Evolutionary conservation across 2,329 filamentous ascomycete genomes (phyloP).

Genomic region (Monosporascus sp.): DNA sequence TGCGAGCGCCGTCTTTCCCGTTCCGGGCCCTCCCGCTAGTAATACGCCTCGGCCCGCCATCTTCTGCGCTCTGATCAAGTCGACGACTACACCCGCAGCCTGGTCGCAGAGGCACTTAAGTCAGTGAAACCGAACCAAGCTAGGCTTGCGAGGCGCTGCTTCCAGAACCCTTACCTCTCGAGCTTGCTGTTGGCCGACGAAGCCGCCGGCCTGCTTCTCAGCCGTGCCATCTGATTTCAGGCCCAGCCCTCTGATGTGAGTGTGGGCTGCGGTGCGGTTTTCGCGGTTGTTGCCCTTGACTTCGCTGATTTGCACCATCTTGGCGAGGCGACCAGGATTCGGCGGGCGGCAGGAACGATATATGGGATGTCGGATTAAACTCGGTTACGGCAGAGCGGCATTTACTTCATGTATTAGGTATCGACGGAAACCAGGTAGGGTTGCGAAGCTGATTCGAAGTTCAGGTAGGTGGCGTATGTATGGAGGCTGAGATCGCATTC

Average conservation of each 20-base stretch:
- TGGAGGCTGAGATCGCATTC: conserved; percentile 10
- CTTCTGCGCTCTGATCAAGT: conserved; percentile 92
- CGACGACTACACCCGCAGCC: conserved; percentile 94
- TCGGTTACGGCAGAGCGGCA: too few species aligned
- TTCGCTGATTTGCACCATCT: conserved; percentile 87
- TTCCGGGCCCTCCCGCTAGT: conserved; percentile 89
- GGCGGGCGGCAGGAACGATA: not conserved
- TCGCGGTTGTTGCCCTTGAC: conserved; percentile 93
- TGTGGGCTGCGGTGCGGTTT: conserved; percentile 93
- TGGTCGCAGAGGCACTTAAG: conserved; percentile 26
- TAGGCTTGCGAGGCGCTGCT: not conserved
- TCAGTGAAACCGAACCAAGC: conserved; percentile 1
- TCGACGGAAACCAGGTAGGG: too few species aligned
- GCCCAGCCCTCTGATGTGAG: conserved; percentile 94
- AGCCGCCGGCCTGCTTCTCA: conserved; percentile 73
- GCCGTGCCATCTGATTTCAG: conserved; percentile 80
- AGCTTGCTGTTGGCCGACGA: conserved; percentile 82
- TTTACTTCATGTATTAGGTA: too few species aligned
- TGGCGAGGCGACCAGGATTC: conserved; percentile 26
- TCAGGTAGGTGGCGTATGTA: not conserved
- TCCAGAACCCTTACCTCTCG: conserved; percentile 62
- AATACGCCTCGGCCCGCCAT: conserved; percentile 94
- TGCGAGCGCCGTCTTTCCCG: conserved; percentile 94
- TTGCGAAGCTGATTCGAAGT: too few species aligned
- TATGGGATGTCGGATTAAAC: too few species aligned